Base-by-base conservation (phyloP, 257 asterid genomes). In the Thymus quinquecostatus region DNA sequence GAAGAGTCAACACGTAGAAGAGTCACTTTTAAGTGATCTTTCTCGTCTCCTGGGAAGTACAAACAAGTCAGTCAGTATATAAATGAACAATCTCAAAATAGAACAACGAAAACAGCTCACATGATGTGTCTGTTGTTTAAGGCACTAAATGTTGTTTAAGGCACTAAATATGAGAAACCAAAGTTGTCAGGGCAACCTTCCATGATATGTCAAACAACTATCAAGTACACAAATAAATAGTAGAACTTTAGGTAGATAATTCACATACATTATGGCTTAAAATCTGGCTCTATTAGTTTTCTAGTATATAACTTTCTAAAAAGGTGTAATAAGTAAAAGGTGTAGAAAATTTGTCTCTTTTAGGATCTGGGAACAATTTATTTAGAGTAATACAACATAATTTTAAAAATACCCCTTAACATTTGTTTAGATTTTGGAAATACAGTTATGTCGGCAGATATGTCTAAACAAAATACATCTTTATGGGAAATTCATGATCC, bases 21-120 rank as follows among this genome's bases (percentile, higher is more conserved):
- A 76, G 98, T 89, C 94, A 95, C 98, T 86, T 95, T 95, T 84
- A 95, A 80, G 89, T 95, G 99, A 76, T 92, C 98, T 86, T 95
- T 95, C 92, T 89, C 98, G 69, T 78, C 82, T 72, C 96, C 99
- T 95, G 92, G 78, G 70, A 73, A 75, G 82, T 61, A 68, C 64
- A 75, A 40, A 69, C 66, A 73, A 70, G 76, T 83, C 77, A 71
- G 81, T 58, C 61, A 54, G 70, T 55, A 36, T 57, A 49, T 60
- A 49, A 64, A 49, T 45, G 47, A 75, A 29, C 60, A 30, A 58
- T 67, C 66, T 73, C 11, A 8, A n/a, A 75, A 30, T 41, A 49
- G 30, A 53, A 76, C 30, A 44, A 71, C 48, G 47, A 67, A 75
- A 69, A 10, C 69, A 13, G 34, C 66, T 30, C 49, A 30, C 43